Percentiles rank a stretch among this genome's conserved stretches.
Conservation (phyloP, 2,329 filamentous ascomycete species). For the Didymellaceae sp. region DNA sequence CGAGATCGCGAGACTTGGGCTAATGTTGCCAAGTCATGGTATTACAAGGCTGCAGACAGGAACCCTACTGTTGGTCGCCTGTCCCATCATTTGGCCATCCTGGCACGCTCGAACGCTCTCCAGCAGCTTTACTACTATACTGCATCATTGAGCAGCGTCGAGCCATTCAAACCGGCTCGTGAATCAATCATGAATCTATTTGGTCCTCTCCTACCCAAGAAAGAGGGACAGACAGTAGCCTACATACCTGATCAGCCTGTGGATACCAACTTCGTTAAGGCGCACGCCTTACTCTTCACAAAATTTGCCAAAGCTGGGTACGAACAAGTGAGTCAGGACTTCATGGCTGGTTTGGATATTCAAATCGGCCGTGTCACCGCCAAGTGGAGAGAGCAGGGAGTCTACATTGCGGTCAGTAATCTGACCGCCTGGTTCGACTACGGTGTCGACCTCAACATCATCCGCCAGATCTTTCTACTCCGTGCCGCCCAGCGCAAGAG, state of each 20-base stretch:
- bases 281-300: constrained; percentile 70
- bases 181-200: constrained; percentile 67
- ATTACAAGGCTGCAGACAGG: constrained; percentile 75
- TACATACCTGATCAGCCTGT: constrained; percentile 47
- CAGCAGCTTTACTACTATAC: constrained; percentile 76
- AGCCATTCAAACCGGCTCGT: constrained; percentile 70
- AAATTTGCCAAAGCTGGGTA: constrained; percentile 58
- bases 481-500: constrained; percentile 4
- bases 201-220: not conserved
- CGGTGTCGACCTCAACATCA: constrained; percentile 54
- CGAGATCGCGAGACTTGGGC: constrained; percentile 82
- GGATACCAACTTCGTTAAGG: constrained; percentile 68
- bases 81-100: constrained; percentile 86
- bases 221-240: too few species aligned
- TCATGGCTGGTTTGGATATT: constrained; percentile 61
- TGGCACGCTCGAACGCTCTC: constrained; percentile 72
- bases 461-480: constrained; percentile 40
- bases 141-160: constrained; percentile 71
- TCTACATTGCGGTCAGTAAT: constrained; percentile 65
- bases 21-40: constrained; percentile 81
- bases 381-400: constrained; percentile 64
- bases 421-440: constrained; percentile 62
- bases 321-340: constrained; percentile 54
- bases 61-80: constrained; percentile 77
- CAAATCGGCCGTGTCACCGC: constrained; percentile 62